Conservation (phyloP, 495 filamentous ascomycete genomes). For the Lichina pygmaea region DNA sequence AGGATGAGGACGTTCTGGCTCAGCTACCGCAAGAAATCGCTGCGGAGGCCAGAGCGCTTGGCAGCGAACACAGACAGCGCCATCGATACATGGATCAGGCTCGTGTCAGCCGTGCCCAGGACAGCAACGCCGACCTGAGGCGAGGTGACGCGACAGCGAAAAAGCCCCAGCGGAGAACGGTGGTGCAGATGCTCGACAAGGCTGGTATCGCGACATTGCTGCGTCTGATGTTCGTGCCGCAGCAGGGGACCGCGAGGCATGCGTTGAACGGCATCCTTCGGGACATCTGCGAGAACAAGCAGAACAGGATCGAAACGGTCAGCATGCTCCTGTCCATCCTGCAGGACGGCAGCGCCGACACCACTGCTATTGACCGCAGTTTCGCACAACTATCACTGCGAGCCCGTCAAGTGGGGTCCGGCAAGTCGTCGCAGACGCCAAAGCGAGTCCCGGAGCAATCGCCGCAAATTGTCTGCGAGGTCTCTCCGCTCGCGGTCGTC, state of each 20-base stretch:
- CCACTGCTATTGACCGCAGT: conserved; percentile 79
- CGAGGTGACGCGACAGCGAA: conserved; percentile 13
- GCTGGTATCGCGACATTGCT: conserved; percentile 80
- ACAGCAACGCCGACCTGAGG: conserved; percentile 8
- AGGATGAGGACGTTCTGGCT: conserved; percentile 67
- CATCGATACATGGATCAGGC: conserved; percentile 25
- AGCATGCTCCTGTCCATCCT: conserved; percentile 77
- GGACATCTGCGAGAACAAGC: conserved; percentile 76
- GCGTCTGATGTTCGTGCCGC: conserved; percentile 87
- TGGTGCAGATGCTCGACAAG: conserved; percentile 92
- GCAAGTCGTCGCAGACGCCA: conserved; percentile 53
- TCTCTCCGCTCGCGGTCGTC: conserved; percentile 80
- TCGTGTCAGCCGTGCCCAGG: conserved; percentile 16
- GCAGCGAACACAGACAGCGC: conserved; percentile 27
- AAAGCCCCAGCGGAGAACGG: conserved; percentile 50
- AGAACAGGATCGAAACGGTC: conserved; percentile 86
- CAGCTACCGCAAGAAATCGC: conserved; percentile 66
- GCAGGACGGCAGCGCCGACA: conserved; percentile 86
- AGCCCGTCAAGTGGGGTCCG: conserved; percentile 49
- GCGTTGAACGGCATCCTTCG: conserved; percentile 65
- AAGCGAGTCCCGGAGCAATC: conserved; percentile 37
- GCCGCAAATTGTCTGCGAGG: conserved; percentile 32
- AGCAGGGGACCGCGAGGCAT: conserved; percentile 54
- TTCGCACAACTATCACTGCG: conserved; percentile 78
- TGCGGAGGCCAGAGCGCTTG: conserved; percentile 54